Evolutionary conservation across 495 filamentous ascomycete species (phyloP).

Genomic region (Collariella sp.): DNA sequence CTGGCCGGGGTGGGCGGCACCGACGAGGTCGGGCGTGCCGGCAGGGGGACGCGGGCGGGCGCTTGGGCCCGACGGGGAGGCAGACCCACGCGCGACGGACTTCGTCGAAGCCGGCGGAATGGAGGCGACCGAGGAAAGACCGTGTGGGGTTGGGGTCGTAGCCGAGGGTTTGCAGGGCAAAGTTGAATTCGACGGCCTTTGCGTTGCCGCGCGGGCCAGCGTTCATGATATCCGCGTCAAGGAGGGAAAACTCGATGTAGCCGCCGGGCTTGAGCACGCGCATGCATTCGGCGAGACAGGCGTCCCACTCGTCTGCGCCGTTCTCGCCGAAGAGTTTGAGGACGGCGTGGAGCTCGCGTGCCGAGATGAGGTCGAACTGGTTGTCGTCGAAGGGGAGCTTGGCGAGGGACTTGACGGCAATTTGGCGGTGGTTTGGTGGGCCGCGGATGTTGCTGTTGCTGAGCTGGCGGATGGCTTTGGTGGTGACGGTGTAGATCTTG

Average conservation of each 20-base stretch:
- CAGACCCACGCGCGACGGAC: conserved; percentile 86
- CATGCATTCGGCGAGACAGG: conserved; percentile 74
- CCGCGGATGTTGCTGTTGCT: conserved; percentile 66
- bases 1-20: conserved; percentile 10
- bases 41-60: conserved; percentile 21
- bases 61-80: conserved; percentile 71
- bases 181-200: conserved; percentile 81
- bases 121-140: conserved; percentile 64
- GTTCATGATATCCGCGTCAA: conserved; percentile 83
- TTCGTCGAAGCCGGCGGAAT: conserved; percentile 61
- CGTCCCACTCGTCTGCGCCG: conserved; percentile 75
- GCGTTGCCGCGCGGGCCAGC: conserved; percentile 68
- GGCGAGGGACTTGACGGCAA: conserved; percentile 65
- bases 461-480: conserved; percentile 52
- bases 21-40: conserved; percentile 23
- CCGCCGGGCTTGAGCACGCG: conserved; percentile 89
- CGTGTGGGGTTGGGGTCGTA: conserved; percentile 83
- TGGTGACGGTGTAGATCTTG: conserved; percentile 77
- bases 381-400: conserved; percentile 77
- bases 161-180: conserved; percentile 74
- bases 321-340: conserved; percentile 60
- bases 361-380: conserved; percentile 87
- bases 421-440: conserved; percentile 76
- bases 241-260: conserved; percentile 77
- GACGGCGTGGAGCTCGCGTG: conserved; percentile 74